These are phyloP conservation scores for Dothistroma pini DNA, from an alignment of 2,329 filamentous ascomycete genomes.

Conservation along the genomic window DNA sequence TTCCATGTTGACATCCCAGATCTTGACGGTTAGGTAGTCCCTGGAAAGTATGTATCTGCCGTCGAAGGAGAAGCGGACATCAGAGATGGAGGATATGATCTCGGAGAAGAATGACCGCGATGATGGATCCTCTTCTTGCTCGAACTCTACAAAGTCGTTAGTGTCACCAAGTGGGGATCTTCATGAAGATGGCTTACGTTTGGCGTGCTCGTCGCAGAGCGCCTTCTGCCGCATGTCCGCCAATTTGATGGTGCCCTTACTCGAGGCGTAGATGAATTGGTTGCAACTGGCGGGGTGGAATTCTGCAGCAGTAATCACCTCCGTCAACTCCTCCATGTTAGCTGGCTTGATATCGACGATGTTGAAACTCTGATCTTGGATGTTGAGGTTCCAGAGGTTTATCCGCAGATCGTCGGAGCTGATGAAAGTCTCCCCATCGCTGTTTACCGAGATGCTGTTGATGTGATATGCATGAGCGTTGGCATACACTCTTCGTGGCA, in stretches of 20 bases:
- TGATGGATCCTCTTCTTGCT: constrained; percentile 96
- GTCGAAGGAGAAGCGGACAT: constrained; percentile 95
- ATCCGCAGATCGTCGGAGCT: constrained; percentile 97
- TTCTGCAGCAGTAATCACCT: constrained; percentile 97
- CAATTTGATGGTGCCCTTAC: constrained; percentile 97
- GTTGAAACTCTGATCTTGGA: constrained; percentile 99
- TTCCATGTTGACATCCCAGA: constrained; percentile 99
- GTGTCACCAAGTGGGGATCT: constrained; percentile 13
- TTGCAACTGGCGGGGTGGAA: constrained; percentile 98
- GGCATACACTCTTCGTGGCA: constrained; percentile 92
- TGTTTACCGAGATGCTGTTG: constrained; percentile 99
- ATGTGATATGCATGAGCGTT: constrained; percentile 99
- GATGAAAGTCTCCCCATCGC: constrained; percentile 98
- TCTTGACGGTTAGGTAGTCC: constrained; percentile 98
- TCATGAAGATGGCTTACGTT: constrained; percentile 61
- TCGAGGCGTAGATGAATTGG: constrained; percentile 99
- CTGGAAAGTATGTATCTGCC: constrained; percentile 95
- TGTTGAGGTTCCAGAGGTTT: constrained; percentile 99
- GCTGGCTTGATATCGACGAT: constrained; percentile 99
- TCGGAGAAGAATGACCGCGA: constrained; percentile 99
- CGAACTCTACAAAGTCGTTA: constrained; percentile 66
- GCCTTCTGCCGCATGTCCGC: constrained; percentile 98
- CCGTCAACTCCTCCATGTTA: constrained; percentile 99
- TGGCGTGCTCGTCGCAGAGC: constrained; percentile 91
- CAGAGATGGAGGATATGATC: constrained; percentile 98